A percentile compares a stretch with the other conserved stretches of the same genome.
Conservation (phyloP, 352 stramenopile species). For the Globisporangium rhizosaccharum region DNA sequence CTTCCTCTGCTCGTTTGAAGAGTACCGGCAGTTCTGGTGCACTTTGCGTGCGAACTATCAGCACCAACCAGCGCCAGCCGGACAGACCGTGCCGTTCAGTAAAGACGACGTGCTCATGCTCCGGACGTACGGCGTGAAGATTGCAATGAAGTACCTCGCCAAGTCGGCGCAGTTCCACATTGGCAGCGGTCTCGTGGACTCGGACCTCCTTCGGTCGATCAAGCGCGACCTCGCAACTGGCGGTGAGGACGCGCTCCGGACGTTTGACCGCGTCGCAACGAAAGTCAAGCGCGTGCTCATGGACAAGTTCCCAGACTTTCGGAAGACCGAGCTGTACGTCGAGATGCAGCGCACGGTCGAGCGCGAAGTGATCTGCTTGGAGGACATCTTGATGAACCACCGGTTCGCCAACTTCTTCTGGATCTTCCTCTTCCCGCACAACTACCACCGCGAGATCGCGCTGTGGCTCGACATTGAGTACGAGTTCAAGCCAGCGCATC, state of each 20-base stretch:
- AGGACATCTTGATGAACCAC: conserved; percentile 87
- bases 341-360: conserved; percentile 80
- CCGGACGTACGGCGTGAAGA: conserved; percentile 83
- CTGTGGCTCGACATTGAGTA: conserved; percentile 86
- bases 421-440: conserved; percentile 86
- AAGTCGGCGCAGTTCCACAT: conserved; percentile 81
- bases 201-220: conserved; percentile 57
- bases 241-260: conserved; percentile 73
- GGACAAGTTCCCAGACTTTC: conserved; percentile 72
- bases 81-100: conserved; percentile 38
- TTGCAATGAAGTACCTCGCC: conserved; percentile 80
- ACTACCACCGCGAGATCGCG: conserved; percentile 83
- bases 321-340: conserved; percentile 69
- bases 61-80: conserved; percentile 12
- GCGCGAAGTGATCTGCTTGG: conserved; percentile 74
- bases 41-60: conserved; percentile 63
- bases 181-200: conserved; percentile 48
- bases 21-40: conserved; percentile 72
- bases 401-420: conserved; percentile 86
- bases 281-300: conserved; percentile 80
- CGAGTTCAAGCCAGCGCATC: conserved; percentile 82
- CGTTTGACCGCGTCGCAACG: conserved; percentile 70
- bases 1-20: conserved; percentile 71
- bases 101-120: conserved; percentile 84
- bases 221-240: conserved; percentile 73